Evolutionary conservation across 768 basidiomycete species (phyloP).

Genomic region (Termitomyces sp.): DNA sequence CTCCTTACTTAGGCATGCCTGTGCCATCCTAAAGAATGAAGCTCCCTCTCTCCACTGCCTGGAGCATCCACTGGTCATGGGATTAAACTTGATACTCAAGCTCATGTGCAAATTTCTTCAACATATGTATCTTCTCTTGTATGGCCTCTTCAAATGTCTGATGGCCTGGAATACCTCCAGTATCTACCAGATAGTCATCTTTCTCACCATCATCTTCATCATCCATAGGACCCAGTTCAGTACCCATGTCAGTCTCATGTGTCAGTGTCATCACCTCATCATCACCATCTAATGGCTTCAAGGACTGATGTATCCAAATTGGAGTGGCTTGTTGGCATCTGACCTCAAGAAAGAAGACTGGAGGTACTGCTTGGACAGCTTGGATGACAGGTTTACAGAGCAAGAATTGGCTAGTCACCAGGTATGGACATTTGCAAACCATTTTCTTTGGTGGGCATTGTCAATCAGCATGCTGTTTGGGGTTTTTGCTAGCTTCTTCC

Average conservation of each 20-base stretch:
- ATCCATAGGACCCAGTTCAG: not conserved
- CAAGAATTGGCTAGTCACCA: slow-evolving; percentile 18
- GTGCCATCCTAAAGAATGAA: not conserved
- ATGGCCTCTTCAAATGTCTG: not conserved
- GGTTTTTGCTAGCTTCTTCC: slow-evolving; percentile 1
- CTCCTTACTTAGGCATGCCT: not conserved
- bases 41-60: not conserved
- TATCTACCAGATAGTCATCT: not conserved
- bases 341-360: slow-evolving; percentile 14
- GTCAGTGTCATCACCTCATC: not conserved
- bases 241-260: not conserved
- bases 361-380: slow-evolving; percentile 13
- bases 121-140: not conserved
- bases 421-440: slow-evolving; percentile 20
- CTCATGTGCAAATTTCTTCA: not conserved
- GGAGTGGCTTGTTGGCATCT: not conserved
- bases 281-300: not conserved
- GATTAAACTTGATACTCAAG: not conserved
- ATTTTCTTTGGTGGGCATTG: slow-evolving; percentile 13
- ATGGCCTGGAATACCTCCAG: not conserved
- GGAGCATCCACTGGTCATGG: not conserved
- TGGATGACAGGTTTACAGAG: slow-evolving; percentile 25
- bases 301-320: not conserved
- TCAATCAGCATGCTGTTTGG: slow-evolving; percentile 21
- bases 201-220: not conserved